Evolutionary conservation across 2,329 filamentous ascomycete species (phyloP), one percentile per base, ranked within the genome.

Genomic region (Calonectria crousiana): DNA sequence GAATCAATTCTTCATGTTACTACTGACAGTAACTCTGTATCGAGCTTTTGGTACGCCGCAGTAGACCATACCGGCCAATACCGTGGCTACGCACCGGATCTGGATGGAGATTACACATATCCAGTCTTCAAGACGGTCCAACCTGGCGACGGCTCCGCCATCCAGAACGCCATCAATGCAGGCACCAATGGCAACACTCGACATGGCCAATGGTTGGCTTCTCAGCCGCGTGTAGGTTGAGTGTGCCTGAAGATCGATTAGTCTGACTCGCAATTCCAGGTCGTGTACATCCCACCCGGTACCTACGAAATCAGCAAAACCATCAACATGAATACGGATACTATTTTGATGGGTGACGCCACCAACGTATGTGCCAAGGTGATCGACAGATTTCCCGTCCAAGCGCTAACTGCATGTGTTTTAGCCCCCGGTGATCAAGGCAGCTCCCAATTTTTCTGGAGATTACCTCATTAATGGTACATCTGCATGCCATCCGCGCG

Each of bases 331-430:
- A 85, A 86, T 69, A 87, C 86, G 0, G 86, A 87, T 60, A 88
- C 86, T 8, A 84, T 88, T 41, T 75, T 88, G 56, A 87, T 88
- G 84, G 86, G 86, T n/a, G 86, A 88, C 73, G 83, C 86, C 2
- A 86, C 84, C 5, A 81, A 87, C 41, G 77, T 78, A 77, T 49
- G 75, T 36, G 14, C 8, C 6, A 20, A 28, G 36, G 13, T 16
- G 34, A 23, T 26, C 6, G 14, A 28, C 34, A 30, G 23, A 62
- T 41, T 41, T 62, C 34, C 56, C 56, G 34, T 8, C 16, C 23
- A 20, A 3, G 34, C 56, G 34, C 56, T 62, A 62, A 62, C 56
- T 38, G 4, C 13, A 60, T 38, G 32, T 23, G 56, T 18, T 41
- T 41, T 62, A 62, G 56, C 56, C 56, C 14, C 56, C 56, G 23